Percentiles rank a stretch among this genome's conserved stretches.
Evolutionary conservation across 2,329 filamentous ascomycete genomes (phyloP).

Genomic region (Pestalotiopsis sp.): DNA sequence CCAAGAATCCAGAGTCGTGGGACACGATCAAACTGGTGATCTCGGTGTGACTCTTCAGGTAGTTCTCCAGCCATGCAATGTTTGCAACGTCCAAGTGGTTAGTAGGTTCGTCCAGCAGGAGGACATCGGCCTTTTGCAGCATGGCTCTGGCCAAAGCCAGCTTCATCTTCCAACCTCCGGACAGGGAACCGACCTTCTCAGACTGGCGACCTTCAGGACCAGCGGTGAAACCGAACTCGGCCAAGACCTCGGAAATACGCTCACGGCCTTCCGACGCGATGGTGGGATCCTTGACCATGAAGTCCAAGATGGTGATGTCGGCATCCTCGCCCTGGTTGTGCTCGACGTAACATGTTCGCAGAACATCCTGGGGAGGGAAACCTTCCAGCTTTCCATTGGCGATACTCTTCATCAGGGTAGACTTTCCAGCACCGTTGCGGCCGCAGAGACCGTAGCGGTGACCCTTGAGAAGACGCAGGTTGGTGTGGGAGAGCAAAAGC

Average conservation of each 20-base stretch:
- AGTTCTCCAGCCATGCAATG: constrained; percentile 93
- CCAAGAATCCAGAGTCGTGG: constrained; percentile 97
- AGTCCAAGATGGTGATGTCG: constrained; percentile 93
- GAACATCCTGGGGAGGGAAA: constrained; percentile 88
- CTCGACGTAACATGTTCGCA: constrained; percentile 97
- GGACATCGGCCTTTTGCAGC: constrained; percentile 94
- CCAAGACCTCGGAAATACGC: constrained; percentile 80
- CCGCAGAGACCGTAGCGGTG: constrained; percentile 97
- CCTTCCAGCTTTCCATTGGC: constrained; percentile 95
- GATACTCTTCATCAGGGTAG: constrained; percentile 98
- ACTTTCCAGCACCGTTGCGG: constrained; percentile 96
- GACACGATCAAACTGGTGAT: constrained; percentile 98
- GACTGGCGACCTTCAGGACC: constrained; percentile 88
- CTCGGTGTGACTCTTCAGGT: constrained; percentile 92
- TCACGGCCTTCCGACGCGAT: constrained; percentile 78
- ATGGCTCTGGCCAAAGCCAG: constrained; percentile 93
- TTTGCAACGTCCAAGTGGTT: constrained; percentile 98
- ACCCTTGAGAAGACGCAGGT: constrained; percentile 90
- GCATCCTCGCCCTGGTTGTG: constrained; percentile 99
- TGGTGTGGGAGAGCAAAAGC: constrained; percentile 94
- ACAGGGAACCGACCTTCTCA: constrained; percentile 90
- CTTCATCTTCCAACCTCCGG: constrained; percentile 99
- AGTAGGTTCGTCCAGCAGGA: constrained; percentile 96
- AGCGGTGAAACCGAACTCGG: constrained; percentile 90
- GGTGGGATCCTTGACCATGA: constrained; percentile 85